phyloP scores from a whole-genome alignment of 345 rosid species.

The Leavenworthia alabamica region DNA sequence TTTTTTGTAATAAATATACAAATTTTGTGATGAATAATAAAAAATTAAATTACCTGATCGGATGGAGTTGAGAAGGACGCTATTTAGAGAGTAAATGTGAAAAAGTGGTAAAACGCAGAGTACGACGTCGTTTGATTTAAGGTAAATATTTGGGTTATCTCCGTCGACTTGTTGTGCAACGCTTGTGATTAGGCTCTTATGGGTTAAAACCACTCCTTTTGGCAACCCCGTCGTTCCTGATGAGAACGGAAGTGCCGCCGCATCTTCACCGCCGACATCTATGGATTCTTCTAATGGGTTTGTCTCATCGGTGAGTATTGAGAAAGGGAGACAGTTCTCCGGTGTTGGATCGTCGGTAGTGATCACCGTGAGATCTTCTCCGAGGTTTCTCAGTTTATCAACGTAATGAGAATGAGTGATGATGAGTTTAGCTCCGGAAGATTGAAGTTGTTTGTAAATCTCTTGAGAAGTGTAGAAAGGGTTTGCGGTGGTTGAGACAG shows the following conservation, averaged over 20 bases:
- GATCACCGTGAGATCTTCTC: constrained; percentile 44
- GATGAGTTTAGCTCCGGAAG: constrained; percentile 52
- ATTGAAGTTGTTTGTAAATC: constrained; percentile 52
- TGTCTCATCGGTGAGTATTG: constrained; percentile 38
- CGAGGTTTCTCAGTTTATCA: constrained; percentile 42
- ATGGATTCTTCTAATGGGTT: constrained; percentile 8
- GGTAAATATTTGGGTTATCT: constrained; percentile 68
- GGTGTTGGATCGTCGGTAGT: constrained; percentile 56
- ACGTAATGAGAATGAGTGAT: constrained; percentile 67
- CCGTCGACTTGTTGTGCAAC: constrained; percentile 97
- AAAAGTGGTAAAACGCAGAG: constrained; percentile 82
- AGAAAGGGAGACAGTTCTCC: constrained; percentile 62
- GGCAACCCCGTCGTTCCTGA: constrained; percentile 94
- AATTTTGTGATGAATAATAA: background rate
- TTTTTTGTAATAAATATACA: too few relatives aligned
- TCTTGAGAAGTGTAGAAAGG: constrained; percentile 79
- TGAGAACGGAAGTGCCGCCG: constrained; percentile 76
- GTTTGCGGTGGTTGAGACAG: constrained; percentile 69
- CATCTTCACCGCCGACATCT: constrained; percentile 42
- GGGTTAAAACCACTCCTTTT: constrained; percentile 79
- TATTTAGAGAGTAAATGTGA: constrained; percentile 74
- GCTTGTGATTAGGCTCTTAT: constrained; percentile 72
- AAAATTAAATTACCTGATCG: constrained; percentile 31
- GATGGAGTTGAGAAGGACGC: constrained; percentile 60
- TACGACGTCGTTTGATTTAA: constrained; percentile 53